Percentiles rank a stretch among this genome's conserved stretches.
Evolutionary conservation across 1,284 basidiomycete species (phyloP).

Genomic region (Cutaneotrichosporon sp.): DNA sequence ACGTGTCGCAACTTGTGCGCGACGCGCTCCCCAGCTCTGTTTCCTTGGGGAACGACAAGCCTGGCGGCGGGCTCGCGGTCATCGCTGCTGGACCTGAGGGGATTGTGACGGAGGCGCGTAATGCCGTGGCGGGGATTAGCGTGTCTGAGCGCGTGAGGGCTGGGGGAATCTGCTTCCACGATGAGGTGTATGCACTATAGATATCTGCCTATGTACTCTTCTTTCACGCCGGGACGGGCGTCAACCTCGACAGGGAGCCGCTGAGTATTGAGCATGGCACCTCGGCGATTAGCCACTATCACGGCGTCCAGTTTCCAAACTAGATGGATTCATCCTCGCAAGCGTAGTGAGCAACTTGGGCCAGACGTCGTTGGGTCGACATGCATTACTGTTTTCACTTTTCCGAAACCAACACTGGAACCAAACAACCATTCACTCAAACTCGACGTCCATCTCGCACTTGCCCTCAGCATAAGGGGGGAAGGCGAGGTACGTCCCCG

Average conservation of each 20-base stretch:
- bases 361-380: too few relatives aligned
- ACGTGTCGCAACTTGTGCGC: constrained; percentile 41
- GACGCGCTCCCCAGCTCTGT: constrained; percentile 29
- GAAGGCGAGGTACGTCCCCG: neutral
- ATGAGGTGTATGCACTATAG: constrained; percentile 46
- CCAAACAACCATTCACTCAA: too few relatives aligned
- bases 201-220: too few relatives aligned
- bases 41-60: neutral
- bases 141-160: constrained; percentile 31
- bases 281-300: too few relatives aligned
- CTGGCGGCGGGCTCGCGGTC: constrained; percentile 40
- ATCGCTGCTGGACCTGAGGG: constrained; percentile 48
- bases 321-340: too few relatives aligned
- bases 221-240: too few relatives aligned
- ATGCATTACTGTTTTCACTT: too few relatives aligned
- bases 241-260: too few relatives aligned
- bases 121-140: constrained; percentile 41
- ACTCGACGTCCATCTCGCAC: neutral
- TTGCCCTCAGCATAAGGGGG: neutral
- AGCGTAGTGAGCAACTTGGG: too few relatives aligned
- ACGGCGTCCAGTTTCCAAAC: too few relatives aligned
- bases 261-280: too few relatives aligned
- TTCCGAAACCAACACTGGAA: too few relatives aligned
- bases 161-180: constrained; percentile 45
- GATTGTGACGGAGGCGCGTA: constrained; percentile 44